A percentile compares a stretch with the other conserved stretches of the same genome.
These are phyloP conservation scores for Aspergillus hortae DNA, from an alignment of 2,329 filamentous ascomycete genomes.

Conservation along the genomic window DNA sequence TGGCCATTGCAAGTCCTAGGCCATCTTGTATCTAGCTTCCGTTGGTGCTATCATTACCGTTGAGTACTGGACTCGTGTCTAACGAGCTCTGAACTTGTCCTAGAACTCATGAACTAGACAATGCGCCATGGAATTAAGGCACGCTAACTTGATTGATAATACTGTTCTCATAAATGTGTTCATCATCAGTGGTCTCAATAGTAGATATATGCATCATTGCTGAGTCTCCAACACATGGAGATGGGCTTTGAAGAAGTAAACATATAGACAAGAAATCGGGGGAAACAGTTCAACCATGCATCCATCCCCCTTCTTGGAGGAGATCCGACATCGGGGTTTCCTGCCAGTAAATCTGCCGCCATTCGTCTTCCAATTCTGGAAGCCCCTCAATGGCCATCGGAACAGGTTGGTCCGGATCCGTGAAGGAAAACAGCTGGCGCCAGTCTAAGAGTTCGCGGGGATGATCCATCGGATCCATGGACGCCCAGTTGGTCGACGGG, in stretches of 20 bases:
- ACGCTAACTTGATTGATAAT: no score
- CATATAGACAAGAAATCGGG: background rate
- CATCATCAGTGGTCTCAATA: no score
- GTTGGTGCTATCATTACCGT: no score
- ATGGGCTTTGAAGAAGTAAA: background rate
- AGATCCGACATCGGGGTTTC: slow-evolving; percentile 42
- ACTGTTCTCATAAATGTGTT: no score
- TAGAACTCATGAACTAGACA: no score
- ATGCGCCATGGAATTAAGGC: no score
- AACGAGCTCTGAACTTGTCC: no score
- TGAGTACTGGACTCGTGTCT: no score
- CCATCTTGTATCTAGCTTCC: no score
- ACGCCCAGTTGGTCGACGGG: slow-evolving; percentile 23
- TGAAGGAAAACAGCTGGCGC: slow-evolving; percentile 41
- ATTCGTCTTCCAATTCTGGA: slow-evolving; percentile 41
- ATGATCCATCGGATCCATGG: slow-evolving; percentile 30
- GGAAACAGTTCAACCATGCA: slow-evolving; percentile 22
- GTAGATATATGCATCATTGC: no score
- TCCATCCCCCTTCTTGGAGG: slow-evolving; percentile 39
- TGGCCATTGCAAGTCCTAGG: no score
- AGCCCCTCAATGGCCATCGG: slow-evolving; percentile 37
- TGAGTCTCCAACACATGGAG: no score
- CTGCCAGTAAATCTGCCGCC: slow-evolving; percentile 45
- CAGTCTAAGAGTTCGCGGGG: slow-evolving; percentile 37
- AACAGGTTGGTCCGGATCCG: slow-evolving; percentile 34